These are phyloP conservation scores for Stachybotrys chlorohalonatus DNA, from an alignment of 2,329 filamentous ascomycete species.

Conservation along the genomic window DNA sequence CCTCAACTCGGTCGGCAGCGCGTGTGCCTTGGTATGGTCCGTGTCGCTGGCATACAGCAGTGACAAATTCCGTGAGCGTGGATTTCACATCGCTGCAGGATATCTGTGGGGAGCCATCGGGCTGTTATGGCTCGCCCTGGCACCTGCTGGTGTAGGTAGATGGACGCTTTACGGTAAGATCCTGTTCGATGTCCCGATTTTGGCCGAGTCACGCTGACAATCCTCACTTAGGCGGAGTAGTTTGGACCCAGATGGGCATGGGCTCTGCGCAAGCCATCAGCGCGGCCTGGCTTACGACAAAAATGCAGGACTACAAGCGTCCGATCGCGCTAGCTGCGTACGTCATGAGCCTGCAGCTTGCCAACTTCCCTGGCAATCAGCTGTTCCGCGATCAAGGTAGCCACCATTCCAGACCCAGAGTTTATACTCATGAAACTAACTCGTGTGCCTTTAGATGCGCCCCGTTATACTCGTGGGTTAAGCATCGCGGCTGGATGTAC, in stretches of 20 bases:
- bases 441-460: slow-evolving; percentile 10
- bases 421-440: neutral
- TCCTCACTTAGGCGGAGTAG: slow-evolving; percentile 12
- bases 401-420: neutral
- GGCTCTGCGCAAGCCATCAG: slow-evolving; percentile 19
- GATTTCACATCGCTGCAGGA: slow-evolving; percentile 15
- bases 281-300: slow-evolving; percentile 18
- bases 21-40: slow-evolving; percentile 15
- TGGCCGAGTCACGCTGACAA: neutral
- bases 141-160: slow-evolving; percentile 11
- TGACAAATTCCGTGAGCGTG: slow-evolving; percentile 16
- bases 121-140: slow-evolving; percentile 16
- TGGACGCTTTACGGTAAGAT: slow-evolving; percentile 15
- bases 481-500: slow-evolving; percentile 14
- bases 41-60: slow-evolving; percentile 15
- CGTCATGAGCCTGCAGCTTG: slow-evolving; percentile 20
- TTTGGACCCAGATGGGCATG: slow-evolving; percentile 22
- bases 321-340: slow-evolving; percentile 18
- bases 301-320: slow-evolving; percentile 18
- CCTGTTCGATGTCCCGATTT: too few species aligned
- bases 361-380: slow-evolving; percentile 20
- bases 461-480: slow-evolving; percentile 14
- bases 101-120: slow-evolving; percentile 16
- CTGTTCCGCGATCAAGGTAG: slow-evolving; percentile 15
- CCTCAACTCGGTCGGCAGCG: slow-evolving; percentile 16